Conservation (phyloP, 148 eudicot genomes). For the Rhododendron molle region DNA sequence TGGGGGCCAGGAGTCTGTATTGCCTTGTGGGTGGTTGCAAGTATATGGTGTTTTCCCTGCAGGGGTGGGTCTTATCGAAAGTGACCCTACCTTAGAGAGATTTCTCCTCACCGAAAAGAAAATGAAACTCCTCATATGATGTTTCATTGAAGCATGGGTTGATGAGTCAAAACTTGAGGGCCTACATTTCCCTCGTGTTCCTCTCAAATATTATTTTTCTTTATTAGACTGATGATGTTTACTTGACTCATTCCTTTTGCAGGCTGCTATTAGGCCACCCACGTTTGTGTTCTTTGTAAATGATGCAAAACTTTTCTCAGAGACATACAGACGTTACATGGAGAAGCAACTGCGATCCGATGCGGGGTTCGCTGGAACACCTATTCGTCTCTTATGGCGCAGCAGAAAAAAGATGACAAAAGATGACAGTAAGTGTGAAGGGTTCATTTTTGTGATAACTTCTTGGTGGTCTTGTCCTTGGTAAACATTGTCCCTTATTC, state of each 20-base stretch:
- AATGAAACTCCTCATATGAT: background rate
- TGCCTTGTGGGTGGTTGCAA: background rate
- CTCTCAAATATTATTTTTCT: background rate
- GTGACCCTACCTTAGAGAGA: background rate
- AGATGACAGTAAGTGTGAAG: slow-evolving; percentile 40
- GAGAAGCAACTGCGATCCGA: slow-evolving; percentile 91
- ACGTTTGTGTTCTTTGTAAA: slow-evolving; percentile 98
- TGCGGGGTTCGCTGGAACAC: slow-evolving; percentile 91
- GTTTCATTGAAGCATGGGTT: background rate
- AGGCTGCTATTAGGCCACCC: slow-evolving; percentile 98
- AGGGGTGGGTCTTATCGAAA: background rate
- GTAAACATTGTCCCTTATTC: background rate
- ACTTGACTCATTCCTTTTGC: slow-evolving; percentile 17
- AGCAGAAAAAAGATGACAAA: slow-evolving; percentile 67
- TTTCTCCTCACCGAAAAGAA: background rate
- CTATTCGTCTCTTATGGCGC: slow-evolving; percentile 98
- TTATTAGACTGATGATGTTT: background rate
- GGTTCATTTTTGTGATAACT: background rate
- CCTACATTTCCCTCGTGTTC: background rate
- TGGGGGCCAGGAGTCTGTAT: background rate
- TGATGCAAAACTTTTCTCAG: slow-evolving; percentile 88
- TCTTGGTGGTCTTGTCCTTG: background rate
- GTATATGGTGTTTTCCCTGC: background rate
- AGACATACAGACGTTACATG: slow-evolving; percentile 92
- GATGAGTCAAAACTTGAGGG: background rate